Base-by-base conservation (phyloP, 164 flowering plant species). In the Aristolochia contorta region DNA sequence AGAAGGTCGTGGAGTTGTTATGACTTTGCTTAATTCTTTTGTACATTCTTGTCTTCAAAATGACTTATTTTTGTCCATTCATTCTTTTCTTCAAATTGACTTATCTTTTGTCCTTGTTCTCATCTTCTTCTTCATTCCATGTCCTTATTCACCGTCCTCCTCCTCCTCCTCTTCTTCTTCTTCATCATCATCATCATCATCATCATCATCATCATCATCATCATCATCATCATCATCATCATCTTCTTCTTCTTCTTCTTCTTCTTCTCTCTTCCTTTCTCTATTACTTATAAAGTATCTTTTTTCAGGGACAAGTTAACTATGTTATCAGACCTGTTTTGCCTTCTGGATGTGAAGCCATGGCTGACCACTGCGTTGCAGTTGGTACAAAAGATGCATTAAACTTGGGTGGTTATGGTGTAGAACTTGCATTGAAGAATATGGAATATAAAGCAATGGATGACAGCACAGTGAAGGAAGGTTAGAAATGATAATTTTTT, bases 371-470 rank as follows among this genome's bases (percentile, higher is more conserved):
- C 32, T 94, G 99, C 80, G 96, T 83, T 69, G 80, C 82, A 50
- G 67, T 94, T 77, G 99, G 99, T 66, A 67, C 95, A 13, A 67
- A 62, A 47, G 86, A 83, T 70, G 66, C 84, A 20, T 61, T 85
- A 58, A 82, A 81, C 70, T 75, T 94, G 82, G 96, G 96, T 74
- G 99, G 97, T 52, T 94, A 88, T 77, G 99, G 99, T 21, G 97
- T 94, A 33, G 99, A 94, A 73, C 96, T 94, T 76, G 99, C 97
- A 53, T 58, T 94, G 77, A 94, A 94, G 83, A 94, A 91, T 68
- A 94, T 94, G 99, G 99, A 94, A 70, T 94, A 94, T 61, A 94
- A 94, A 73, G 97, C 97, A 61, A 94, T 94, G 91, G 99, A 94
- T 74, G 99, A 94, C 64, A 90, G 93, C 70, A 54, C 77, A 12